A percentile compares a stretch with the other conserved stretches of the same genome.
phyloP scores from a whole-genome alignment of 306 rosid genomes.

The Gleditsia sinensis region DNA sequence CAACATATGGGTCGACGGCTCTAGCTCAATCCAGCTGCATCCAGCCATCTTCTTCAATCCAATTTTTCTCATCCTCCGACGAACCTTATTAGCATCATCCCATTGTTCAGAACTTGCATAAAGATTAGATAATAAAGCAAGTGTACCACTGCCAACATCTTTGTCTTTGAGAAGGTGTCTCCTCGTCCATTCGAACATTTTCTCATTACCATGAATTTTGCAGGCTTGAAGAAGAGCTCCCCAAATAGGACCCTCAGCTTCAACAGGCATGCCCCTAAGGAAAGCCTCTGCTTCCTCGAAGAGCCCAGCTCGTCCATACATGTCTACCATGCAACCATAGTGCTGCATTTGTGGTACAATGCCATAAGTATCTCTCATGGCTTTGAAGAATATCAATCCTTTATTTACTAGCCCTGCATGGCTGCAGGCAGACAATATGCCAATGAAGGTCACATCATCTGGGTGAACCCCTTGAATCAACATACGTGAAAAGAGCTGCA shows the following conservation, averaged over 20 bases:
- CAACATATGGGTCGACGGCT: neutral
- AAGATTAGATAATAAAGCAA: conserved; percentile 66
- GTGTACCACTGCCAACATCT: conserved; percentile 53
- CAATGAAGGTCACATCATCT: conserved; percentile 67
- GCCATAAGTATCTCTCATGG: conserved; percentile 59
- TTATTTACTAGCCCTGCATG: conserved; percentile 52
- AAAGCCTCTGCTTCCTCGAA: conserved; percentile 68
- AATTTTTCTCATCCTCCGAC: conserved; percentile 51
- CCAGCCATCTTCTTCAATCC: conserved; percentile 67
- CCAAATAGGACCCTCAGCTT: conserved; percentile 58
- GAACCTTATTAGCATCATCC: conserved; percentile 69
- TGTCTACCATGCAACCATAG: conserved; percentile 50
- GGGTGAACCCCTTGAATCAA: conserved; percentile 68
- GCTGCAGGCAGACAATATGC: conserved; percentile 73
- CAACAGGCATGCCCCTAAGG: conserved; percentile 42
- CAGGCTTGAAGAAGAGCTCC: conserved; percentile 80
- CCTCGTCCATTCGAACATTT: conserved; percentile 54
- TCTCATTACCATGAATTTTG: conserved; percentile 60
- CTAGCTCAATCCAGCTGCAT: conserved; percentile 64
- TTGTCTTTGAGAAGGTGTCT: conserved; percentile 35
- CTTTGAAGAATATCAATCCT: conserved; percentile 59
- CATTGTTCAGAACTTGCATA: conserved; percentile 68
- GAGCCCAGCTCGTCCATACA: conserved; percentile 60
- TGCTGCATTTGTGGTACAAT: conserved; percentile 47
- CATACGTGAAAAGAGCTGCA: conserved; percentile 70